Evolutionary conservation across 345 rosid genomes (phyloP).

Genomic region (Cardamine occulta): DNA sequence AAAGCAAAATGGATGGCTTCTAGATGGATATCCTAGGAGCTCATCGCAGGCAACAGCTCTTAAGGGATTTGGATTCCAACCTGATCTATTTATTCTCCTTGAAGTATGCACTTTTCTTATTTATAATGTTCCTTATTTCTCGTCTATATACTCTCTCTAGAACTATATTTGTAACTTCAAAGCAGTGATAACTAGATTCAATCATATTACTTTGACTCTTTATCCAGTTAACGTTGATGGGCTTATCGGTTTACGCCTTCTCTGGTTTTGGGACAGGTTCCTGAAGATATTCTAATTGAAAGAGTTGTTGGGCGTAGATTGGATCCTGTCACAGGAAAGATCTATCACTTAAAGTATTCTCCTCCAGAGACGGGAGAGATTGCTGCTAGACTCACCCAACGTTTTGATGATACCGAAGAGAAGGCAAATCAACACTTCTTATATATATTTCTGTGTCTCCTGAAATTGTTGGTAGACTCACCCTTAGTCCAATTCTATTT

Average conservation of each 20-base stretch:
- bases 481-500: conserved; percentile 16
- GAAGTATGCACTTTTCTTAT: conserved; percentile 78
- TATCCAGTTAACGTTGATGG: too few species aligned
- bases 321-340: conserved; percentile 94
- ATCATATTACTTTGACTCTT: too few species aligned
- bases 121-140: background rate
- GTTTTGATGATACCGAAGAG: conserved; percentile 94
- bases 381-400: conserved; percentile 82
- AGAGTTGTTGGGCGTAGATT: conserved; percentile 91
- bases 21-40: conserved; percentile 98
- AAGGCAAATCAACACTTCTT: conserved; percentile 60
- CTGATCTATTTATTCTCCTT: conserved; percentile 84
- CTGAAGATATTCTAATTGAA: conserved; percentile 87
- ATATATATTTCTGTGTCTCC: background rate
- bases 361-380: conserved; percentile 91
- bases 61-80: conserved; percentile 61
- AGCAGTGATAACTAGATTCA: too few species aligned
- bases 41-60: conserved; percentile 85
- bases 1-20: conserved; percentile 84
- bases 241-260: too few species aligned
- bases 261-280: conserved; percentile 63
- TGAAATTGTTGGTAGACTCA: background rate
- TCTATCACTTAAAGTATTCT: conserved; percentile 88
- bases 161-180: background rate
- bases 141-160: background rate